phyloP scores from a whole-genome alignment of 345 rosid genomes.

The Arabidopsis suecica region DNA sequence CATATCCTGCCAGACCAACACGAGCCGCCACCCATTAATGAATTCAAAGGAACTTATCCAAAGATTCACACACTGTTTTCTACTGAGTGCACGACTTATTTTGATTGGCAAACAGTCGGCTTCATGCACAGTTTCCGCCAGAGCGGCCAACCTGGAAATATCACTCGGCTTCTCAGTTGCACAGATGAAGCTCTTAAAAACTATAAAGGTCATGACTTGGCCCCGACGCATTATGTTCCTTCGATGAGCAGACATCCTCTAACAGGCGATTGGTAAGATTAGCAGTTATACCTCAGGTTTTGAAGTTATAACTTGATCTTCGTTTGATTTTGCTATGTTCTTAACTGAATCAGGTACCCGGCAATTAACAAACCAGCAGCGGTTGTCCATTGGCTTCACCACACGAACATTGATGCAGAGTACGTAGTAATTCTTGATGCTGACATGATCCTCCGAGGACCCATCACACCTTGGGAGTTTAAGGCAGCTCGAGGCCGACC shows the following conservation, averaged over 20 bases:
- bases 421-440: constrained; percentile 96
- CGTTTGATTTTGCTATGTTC: constrained; percentile 26
- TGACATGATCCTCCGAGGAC: constrained; percentile 95
- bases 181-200: constrained; percentile 78
- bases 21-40: constrained; percentile 47
- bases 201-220: constrained; percentile 87
- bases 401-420: constrained; percentile 83
- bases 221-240: constrained; percentile 97
- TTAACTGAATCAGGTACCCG: constrained; percentile 77
- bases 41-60: constrained; percentile 58
- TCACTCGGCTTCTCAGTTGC: constrained; percentile 97
- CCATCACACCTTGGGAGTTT: constrained; percentile 98
- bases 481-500: constrained; percentile 91
- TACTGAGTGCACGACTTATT: constrained; percentile 88
- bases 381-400: constrained; percentile 98
- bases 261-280: constrained; percentile 88
- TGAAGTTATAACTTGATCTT: constrained; percentile 4
- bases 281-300: not conserved
- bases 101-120: constrained; percentile 99
- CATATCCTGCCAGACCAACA: constrained; percentile 51
- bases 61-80: constrained; percentile 95
- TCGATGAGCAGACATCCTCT: constrained; percentile 97
- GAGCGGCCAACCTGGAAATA: constrained; percentile 95
- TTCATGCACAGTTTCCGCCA: constrained; percentile 86
- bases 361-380: constrained; percentile 99